Conservation (phyloP, 331 rosid genomes). For the Malus hybrid region DNA sequence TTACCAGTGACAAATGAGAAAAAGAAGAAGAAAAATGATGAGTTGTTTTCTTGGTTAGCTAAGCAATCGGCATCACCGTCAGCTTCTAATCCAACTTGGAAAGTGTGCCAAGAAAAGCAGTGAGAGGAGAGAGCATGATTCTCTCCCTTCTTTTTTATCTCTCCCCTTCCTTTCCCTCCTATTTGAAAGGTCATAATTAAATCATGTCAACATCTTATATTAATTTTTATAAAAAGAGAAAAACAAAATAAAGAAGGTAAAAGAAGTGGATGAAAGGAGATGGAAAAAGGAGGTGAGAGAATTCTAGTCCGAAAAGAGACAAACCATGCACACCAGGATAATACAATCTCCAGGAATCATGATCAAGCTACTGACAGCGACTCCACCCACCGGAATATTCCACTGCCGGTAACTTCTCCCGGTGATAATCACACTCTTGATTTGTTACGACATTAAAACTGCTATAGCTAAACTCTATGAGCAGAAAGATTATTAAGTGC, state of each 20-base stretch:
- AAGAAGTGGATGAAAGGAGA: too few relatives aligned
- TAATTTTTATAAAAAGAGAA: too few relatives aligned
- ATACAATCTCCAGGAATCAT: background rate
- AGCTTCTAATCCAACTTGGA: constrained; percentile 37
- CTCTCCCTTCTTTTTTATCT: too few relatives aligned
- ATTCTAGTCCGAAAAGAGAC: too few relatives aligned
- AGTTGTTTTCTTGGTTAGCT: background rate
- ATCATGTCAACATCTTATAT: too few relatives aligned
- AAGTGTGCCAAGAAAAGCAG: constrained; percentile 19
- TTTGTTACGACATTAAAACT: background rate
- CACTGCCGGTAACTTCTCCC: background rate
- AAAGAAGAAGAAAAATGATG: background rate
- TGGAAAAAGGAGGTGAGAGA: too few relatives aligned
- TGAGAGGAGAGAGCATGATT: background rate
- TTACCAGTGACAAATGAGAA: too few relatives aligned
- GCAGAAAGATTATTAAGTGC: background rate
- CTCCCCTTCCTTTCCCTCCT: too few relatives aligned
- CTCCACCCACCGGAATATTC: background rate
- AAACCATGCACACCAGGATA: background rate
- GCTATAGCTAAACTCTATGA: background rate
- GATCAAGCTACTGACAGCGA: background rate
- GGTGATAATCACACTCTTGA: background rate
- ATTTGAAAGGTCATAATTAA: too few relatives aligned
- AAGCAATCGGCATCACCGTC: constrained; percentile 28
- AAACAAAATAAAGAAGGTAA: too few relatives aligned